A percentile compares a stretch with the other conserved stretches of the same genome.
Conservation (phyloP, 1,284 basidiomycete genomes). For the Sporisorium graminicola region DNA sequence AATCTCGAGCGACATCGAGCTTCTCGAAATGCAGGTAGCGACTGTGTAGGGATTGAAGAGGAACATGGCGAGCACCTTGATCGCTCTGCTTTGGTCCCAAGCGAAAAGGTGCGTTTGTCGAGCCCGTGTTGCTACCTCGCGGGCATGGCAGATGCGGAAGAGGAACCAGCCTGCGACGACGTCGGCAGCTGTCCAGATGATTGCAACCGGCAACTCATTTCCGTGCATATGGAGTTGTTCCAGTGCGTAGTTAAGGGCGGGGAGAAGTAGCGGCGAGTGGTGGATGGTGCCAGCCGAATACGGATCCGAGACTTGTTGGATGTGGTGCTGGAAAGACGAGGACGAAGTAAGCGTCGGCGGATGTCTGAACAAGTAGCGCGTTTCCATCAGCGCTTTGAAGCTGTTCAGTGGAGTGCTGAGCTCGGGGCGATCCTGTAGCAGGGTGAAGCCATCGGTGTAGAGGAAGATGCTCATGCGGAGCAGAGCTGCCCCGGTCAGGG, state of each 20-base stretch:
- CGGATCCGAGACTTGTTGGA: constrained; percentile 21
- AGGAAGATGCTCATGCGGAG: constrained; percentile 68
- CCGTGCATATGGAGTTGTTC: constrained; percentile 1
- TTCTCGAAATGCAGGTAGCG: constrained; percentile 81
- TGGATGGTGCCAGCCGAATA: constrained; percentile 36
- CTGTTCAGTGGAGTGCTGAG: constrained; percentile 85
- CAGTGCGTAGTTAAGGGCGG: constrained; percentile 72
- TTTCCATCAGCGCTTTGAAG: constrained; percentile 74
- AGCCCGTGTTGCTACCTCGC: constrained; percentile 27
- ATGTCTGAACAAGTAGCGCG: constrained; percentile 39
- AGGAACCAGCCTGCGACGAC: constrained; percentile 71
- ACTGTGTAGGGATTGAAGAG: constrained; percentile 89
- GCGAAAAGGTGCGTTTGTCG: constrained; percentile 30
- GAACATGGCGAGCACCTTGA: constrained; percentile 71
- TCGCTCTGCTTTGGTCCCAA: constrained; percentile 47
- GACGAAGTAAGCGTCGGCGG: constrained; percentile 21
- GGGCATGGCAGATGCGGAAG: constrained; percentile 36
- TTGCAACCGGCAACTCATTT: constrained; percentile 73
- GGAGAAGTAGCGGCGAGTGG: constrained; percentile 82
- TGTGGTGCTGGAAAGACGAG: too few species aligned
- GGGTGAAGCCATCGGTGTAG: constrained; percentile 61
- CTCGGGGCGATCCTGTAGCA: constrained; percentile 75
- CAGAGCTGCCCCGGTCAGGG: constrained; percentile 20
- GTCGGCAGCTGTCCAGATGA: constrained; percentile 81
- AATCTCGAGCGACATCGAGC: constrained; percentile 84